Percentiles rank a stretch among this genome's conserved stretches.
phyloP scores from a whole-genome alignment of 768 basidiomycete species.

The Russula sp. region DNA sequence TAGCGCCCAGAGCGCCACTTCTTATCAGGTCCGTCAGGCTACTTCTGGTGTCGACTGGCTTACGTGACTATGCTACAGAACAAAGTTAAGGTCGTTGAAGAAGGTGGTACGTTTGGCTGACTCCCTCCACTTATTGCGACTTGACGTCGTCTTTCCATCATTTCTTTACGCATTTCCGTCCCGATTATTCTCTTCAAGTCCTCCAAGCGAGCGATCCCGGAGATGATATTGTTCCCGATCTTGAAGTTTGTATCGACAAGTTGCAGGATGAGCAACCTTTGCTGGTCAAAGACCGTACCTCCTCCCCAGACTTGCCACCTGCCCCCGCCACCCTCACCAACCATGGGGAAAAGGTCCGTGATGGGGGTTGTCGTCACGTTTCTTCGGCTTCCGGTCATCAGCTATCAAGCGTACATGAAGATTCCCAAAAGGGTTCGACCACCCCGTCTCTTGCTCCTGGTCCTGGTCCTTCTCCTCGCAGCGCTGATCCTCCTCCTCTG shows the following conservation, averaged over 20 bases:
- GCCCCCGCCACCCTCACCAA: constrained; percentile 2
- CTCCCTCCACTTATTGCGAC: constrained; percentile 13
- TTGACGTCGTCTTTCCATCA: constrained; percentile 22
- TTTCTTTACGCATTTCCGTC: constrained; percentile 3
- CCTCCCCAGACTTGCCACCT: background rate
- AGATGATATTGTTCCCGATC: constrained; percentile 27
- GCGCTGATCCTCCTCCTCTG: constrained; percentile 23
- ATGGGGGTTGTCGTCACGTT: constrained; percentile 7
- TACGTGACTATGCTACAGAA: constrained; percentile 18
- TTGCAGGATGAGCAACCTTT: constrained; percentile 19
- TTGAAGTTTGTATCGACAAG: constrained; percentile 12
- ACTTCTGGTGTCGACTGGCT: constrained; percentile 18
- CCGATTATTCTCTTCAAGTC: constrained; percentile 14
- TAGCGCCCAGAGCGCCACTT: constrained; percentile 9
- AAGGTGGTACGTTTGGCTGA: constrained; percentile 19
- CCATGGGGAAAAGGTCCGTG: constrained; percentile 9
- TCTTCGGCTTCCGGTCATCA: constrained; percentile 22
- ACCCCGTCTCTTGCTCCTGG: constrained; percentile 17
- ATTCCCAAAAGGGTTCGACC: constrained; percentile 17
- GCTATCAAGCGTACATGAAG: constrained; percentile 22
- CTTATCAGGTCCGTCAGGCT: constrained; percentile 26
- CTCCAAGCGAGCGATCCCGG: constrained; percentile 28
- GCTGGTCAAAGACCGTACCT: constrained; percentile 23
- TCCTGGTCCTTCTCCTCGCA: constrained; percentile 25
- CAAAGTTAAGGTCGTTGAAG: constrained; percentile 27